phyloP scores from a whole-genome alignment of 2,329 filamentous ascomycete species.

The Allantophomopsis cytisporea region DNA sequence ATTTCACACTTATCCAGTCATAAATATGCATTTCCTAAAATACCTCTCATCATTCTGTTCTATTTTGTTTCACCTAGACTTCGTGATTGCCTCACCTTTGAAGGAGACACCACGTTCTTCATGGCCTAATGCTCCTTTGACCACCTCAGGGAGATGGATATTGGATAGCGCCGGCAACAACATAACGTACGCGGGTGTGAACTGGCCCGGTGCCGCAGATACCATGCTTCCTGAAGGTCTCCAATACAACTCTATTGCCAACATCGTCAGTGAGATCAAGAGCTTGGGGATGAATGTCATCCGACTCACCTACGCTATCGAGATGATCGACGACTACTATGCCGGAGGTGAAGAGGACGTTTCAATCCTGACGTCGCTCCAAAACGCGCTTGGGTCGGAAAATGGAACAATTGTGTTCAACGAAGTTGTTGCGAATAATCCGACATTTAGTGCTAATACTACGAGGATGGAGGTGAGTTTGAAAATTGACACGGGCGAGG shows the following conservation, averaged over 20 bases:
- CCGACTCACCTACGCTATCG: conserved; percentile 44
- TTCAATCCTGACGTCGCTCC: conserved; percentile 27
- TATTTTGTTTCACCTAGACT: too few relatives aligned
- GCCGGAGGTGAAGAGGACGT: conserved; percentile 27
- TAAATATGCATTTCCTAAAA: too few relatives aligned
- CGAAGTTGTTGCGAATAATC: conserved; percentile 39
- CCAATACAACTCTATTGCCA: conserved; percentile 40
- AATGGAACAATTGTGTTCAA: conserved; percentile 36
- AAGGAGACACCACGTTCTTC: too few relatives aligned
- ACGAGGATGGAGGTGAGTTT: conserved; percentile 27
- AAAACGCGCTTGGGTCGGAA: conserved; percentile 28
- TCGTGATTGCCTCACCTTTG: too few relatives aligned
- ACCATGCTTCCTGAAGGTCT: conserved; percentile 51
- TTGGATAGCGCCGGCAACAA: conserved; percentile 21
- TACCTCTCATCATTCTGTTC: too few relatives aligned
- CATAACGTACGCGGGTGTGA: conserved; percentile 40
- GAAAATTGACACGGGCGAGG: too few relatives aligned
- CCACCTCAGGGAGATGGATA: conserved; percentile 22
- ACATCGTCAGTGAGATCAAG: conserved; percentile 40
- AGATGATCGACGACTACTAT: conserved; percentile 44
- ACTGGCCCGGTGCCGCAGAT: conserved; percentile 48
- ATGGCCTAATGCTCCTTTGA: conserved; percentile 7
- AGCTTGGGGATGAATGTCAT: conserved; percentile 45
- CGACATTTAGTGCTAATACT: conserved; percentile 34
- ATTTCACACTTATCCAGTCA: too few relatives aligned